Conservation (phyloP, 148 eudicot species). For the Beta vulgaris region DNA sequence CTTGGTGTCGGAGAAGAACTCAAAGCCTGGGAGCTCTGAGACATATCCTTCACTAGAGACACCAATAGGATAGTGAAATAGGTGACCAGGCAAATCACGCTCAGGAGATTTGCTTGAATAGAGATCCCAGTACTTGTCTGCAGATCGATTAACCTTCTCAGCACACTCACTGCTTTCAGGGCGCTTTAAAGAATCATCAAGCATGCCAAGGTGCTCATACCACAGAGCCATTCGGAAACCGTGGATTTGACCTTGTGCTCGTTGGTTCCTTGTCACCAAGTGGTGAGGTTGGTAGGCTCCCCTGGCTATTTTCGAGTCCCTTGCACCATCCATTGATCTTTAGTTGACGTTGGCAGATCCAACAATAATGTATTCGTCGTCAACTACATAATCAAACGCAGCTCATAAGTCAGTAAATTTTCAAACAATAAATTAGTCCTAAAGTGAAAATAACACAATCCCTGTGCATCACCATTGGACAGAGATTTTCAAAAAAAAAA, state of each 20-base stretch:
- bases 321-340: too few species aligned
- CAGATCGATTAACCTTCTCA: slow-evolving; percentile 48
- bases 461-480: too few species aligned
- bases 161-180: slow-evolving; percentile 54
- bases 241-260: slow-evolving; percentile 66
- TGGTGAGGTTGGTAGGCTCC: slow-evolving; percentile 78
- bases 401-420: too few species aligned
- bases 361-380: too few species aligned
- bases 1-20: too few species aligned
- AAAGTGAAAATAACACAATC: too few species aligned
- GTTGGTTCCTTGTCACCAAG: slow-evolving; percentile 36
- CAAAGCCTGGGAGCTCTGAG: too few species aligned
- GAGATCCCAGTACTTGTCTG: slow-evolving; percentile 71
- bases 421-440: too few species aligned
- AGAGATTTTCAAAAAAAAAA: too few species aligned
- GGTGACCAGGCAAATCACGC: slow-evolving; percentile 67
- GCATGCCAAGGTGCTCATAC: slow-evolving; percentile 88
- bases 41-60: too few species aligned
- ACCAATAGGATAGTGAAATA: slow-evolving; percentile 69
- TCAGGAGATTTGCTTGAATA: slow-evolving; percentile 53
- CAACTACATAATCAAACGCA: too few species aligned
- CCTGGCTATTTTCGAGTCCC: slow-evolving; percentile 79
- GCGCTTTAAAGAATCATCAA: slow-evolving; percentile 48
- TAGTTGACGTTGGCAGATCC: too few species aligned
- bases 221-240: slow-evolving; percentile 81